Evolutionary conservation across 2,329 filamentous ascomycete genomes (phyloP), one percentile per base, ranked within the genome.

Genomic region (Clonostachys solani): DNA sequence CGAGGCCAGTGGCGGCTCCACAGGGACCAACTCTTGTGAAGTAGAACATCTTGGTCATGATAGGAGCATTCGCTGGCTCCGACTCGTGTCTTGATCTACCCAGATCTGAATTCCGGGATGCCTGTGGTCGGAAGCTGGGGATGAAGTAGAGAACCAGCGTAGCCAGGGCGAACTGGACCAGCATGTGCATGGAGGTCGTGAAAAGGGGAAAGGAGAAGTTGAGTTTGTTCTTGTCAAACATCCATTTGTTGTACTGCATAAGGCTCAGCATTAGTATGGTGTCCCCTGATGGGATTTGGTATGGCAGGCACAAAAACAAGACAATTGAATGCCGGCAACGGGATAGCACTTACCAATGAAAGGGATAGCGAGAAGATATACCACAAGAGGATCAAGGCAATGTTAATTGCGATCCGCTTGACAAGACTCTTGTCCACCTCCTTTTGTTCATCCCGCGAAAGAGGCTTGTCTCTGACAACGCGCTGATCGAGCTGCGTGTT

Each of bases 231-330:
- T 86, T 80, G 60, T 89, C 88, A 70, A 99, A 97, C 92, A 99
- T 97, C 94, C 94, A 97, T 73, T 96, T 97, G 78, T 99, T 99
- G 76, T 97, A 99, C 86, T 94, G 54, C 5, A 15, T 12, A n/a
- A n/a, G 36, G 10, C 36, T 10, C 44, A 33, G n/a, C 13, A 54
- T 64, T 51, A 60, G 61, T 42, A 17, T 12, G 15, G 43, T 12
- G n/a, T 17, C n/a, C 19, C 13, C 9, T 29, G 23, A 10, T 29
- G 23, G 23, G 23, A 29, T 29, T 29, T 29, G 23, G 9, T 29
- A 29, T 8, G 23, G 23, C 36, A 38, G 17, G 36, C 12, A 8
- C 17, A 18, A 38, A 5, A 38, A 8, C 17, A n/a, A 18, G 12
- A 18, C 36, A 33, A 42, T 23, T 15, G 37, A 41, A 47, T 44